Percentiles rank a stretch among this genome's conserved stretches.
Evolutionary conservation across 257 asterid species (phyloP).

Genomic region (Misopates orontium): DNA sequence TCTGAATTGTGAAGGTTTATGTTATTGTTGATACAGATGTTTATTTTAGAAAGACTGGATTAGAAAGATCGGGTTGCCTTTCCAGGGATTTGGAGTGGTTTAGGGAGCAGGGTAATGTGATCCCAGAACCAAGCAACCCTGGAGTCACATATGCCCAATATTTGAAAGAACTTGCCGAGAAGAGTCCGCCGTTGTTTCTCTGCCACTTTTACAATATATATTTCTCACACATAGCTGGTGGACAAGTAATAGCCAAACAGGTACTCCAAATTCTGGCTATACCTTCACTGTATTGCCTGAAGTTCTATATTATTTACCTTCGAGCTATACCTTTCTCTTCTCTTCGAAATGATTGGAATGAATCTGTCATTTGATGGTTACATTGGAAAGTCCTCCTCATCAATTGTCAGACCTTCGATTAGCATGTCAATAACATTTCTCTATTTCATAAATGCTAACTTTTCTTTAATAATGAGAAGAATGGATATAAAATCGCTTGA

Average conservation of each 20-base stretch:
- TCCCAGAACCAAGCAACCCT: slow-evolving; percentile 75
- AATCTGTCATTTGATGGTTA: not conserved
- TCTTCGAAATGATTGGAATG: not conserved
- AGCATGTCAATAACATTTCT: too few relatives aligned
- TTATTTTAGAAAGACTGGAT: slow-evolving; percentile 89
- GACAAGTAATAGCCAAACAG: slow-evolving; percentile 83
- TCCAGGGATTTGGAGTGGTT: slow-evolving; percentile 71
- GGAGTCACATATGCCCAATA: slow-evolving; percentile 64
- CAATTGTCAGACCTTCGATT: not conserved
- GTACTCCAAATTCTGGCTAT: slow-evolving; percentile 30
- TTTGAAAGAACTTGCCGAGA: slow-evolving; percentile 76
- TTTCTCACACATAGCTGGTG: slow-evolving; percentile 89
- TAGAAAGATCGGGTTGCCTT: slow-evolving; percentile 67
- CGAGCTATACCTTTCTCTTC: not conserved
- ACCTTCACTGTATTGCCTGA: not conserved
- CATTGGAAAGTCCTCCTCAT: not conserved
- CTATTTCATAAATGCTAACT: too few relatives aligned
- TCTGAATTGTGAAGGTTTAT: slow-evolving; percentile 10
- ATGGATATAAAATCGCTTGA: not conserved
- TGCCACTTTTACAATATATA: slow-evolving; percentile 86
- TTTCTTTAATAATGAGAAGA: not conserved
- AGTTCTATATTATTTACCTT: too few relatives aligned
- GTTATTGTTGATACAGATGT: slow-evolving; percentile 51
- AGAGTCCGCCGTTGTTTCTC: slow-evolving; percentile 71
- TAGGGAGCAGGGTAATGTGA: slow-evolving; percentile 55